Conservation (phyloP, 2,329 filamentous ascomycete species). For the Trichocomaceae sp. region DNA sequence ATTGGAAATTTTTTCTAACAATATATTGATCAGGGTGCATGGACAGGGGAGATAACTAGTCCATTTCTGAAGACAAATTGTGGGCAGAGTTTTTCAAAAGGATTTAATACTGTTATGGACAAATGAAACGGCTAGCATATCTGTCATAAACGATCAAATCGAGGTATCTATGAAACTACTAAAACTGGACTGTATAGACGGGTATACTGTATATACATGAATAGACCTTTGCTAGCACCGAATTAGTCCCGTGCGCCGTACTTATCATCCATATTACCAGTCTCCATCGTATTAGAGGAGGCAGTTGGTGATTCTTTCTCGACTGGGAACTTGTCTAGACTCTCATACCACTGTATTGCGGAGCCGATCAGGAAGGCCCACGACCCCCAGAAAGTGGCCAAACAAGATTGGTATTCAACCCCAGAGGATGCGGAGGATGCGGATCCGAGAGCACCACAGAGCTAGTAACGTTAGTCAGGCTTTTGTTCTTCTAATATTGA, state of each 20-base stretch:
- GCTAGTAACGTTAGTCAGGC: conserved; percentile 15
- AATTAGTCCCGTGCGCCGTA: background rate
- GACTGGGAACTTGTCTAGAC: conserved; percentile 43
- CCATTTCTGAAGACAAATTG: background rate
- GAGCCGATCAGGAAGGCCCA: conserved; percentile 42
- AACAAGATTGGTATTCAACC: conserved; percentile 43
- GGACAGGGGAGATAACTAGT: conserved; percentile 3
- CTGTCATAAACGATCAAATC: background rate
- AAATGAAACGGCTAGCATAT: background rate
- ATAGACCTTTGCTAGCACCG: background rate
- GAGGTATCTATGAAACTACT: background rate
- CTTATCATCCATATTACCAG: background rate
- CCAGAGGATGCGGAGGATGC: conserved; percentile 34
- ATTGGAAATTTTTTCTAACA: background rate
- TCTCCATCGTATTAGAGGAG: background rate
- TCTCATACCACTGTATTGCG: conserved; percentile 45
- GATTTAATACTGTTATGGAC: background rate
- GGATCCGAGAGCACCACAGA: conserved; percentile 53
- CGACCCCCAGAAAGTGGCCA: conserved; percentile 42
- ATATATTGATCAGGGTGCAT: background rate
- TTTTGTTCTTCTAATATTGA: background rate
- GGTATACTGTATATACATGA: background rate
- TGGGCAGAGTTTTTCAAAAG: background rate
- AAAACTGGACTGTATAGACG: background rate
- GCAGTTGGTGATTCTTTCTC: conserved; percentile 18